Percentiles rank a stretch among this genome's conserved stretches.
phyloP scores from a whole-genome alignment of 768 basidiomycete species.

The Amanita pseudoporphyria region DNA sequence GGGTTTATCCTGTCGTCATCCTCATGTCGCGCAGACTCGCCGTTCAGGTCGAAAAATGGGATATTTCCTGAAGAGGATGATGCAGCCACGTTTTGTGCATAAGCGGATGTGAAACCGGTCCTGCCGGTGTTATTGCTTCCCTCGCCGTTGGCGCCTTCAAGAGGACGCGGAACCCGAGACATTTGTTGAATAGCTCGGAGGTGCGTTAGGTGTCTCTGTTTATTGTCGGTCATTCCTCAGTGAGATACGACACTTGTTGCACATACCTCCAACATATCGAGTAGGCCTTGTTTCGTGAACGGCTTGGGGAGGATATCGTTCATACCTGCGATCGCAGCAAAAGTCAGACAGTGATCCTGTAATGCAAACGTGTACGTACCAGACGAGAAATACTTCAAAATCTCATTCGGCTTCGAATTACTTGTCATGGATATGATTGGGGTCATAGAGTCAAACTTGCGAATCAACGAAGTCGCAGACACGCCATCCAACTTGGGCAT shows the following conservation, averaged over 20 bases:
- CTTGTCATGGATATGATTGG: conserved; percentile 99
- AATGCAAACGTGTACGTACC: conserved; percentile 24
- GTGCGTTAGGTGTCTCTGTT: conserved; percentile 78
- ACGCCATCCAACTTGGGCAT: conserved; percentile 88
- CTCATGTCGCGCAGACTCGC: conserved; percentile 15
- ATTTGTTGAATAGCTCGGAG: conserved; percentile 81
- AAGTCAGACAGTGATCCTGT: background rate
- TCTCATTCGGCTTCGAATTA: conserved; percentile 87
- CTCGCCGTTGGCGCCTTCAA: conserved; percentile 50
- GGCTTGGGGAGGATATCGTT: conserved; percentile 96
- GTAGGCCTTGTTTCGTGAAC: conserved; percentile 87
- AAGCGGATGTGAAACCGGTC: conserved; percentile 6
- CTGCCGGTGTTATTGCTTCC: conserved; percentile 21
- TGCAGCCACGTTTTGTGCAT: background rate
- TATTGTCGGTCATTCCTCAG: background rate
- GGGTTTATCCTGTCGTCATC: conserved; percentile 66
- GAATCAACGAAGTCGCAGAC: conserved; percentile 84
- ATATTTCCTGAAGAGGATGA: background rate
- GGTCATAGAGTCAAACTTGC: conserved; percentile 91
- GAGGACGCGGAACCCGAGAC: conserved; percentile 49
- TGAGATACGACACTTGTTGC: background rate
- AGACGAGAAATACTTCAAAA: conserved; percentile 82
- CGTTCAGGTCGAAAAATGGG: background rate
- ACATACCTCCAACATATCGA: conserved; percentile 86
- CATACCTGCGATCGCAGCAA: conserved; percentile 48